Evolutionary conservation across 352 stramenopile genomes (phyloP).

Genomic region (Globisporangium viniferum): DNA sequence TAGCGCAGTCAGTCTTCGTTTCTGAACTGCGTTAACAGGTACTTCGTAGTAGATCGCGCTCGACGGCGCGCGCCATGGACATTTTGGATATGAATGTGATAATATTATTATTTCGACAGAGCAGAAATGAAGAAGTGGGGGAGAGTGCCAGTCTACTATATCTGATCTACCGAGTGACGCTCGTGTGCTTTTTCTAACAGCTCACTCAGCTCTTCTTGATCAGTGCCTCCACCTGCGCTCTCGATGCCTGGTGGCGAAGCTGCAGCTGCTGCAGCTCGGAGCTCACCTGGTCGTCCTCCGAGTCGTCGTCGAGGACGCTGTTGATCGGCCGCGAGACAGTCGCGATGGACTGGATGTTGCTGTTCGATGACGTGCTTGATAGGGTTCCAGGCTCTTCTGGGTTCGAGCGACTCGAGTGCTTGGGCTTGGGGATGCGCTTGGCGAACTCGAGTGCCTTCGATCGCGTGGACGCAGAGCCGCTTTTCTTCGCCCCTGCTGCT

Average conservation of each 20-base stretch:
- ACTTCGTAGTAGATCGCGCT: conserved; percentile 1
- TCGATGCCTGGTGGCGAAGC: conserved; percentile 64
- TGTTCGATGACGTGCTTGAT: conserved; percentile 14
- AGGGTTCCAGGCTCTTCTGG: conserved; percentile 21
- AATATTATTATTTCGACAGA: conserved; percentile 11
- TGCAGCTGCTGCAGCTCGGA: conserved; percentile 68
- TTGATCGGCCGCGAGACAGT: conserved; percentile 36
- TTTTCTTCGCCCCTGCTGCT: conserved; percentile 29
- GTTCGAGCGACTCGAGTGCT: conserved; percentile 24
- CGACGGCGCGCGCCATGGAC: not conserved
- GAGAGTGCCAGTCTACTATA: too few relatives aligned
- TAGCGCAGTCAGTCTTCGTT: conserved; percentile 23
- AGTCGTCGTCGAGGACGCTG: conserved; percentile 54
- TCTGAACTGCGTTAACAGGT: conserved; percentile 4
- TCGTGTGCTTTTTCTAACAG: not conserved
- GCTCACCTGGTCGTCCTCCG: conserved; percentile 54
- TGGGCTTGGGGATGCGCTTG: conserved; percentile 78
- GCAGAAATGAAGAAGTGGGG: not conserved
- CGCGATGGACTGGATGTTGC: conserved; percentile 23
- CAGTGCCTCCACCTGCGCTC: conserved; percentile 69
- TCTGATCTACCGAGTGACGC: not conserved
- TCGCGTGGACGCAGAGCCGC: conserved; percentile 37
- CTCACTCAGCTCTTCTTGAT: conserved; percentile 32
- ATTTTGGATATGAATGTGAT: conserved; percentile 11
- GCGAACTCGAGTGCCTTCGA: conserved; percentile 77